Evolutionary conservation across 345 rosid genomes (phyloP).

Genomic region (Hypericum perforatum): DNA sequence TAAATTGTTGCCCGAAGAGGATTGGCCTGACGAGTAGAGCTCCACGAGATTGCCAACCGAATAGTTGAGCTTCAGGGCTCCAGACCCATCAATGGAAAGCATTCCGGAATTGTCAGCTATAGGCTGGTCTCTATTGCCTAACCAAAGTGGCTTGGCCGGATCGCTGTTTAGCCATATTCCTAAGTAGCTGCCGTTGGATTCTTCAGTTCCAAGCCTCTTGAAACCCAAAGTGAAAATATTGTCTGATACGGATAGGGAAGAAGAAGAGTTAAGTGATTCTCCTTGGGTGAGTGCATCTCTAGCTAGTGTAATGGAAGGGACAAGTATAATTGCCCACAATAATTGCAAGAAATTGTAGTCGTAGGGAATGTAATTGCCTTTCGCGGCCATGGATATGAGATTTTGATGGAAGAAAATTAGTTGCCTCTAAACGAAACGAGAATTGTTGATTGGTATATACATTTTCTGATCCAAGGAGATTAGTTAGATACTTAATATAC

Average conservation of each 20-base stretch:
- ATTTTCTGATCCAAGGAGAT: too few species aligned
- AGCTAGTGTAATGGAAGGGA: too few species aligned
- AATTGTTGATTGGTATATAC: too few species aligned
- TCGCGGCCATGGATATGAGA: too few species aligned
- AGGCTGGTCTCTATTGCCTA: neutral
- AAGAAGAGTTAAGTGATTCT: neutral
- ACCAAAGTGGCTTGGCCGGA: neutral
- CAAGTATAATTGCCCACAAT: too few species aligned
- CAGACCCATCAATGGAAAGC: neutral
- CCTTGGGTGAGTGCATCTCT: conserved; percentile 1
- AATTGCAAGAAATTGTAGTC: too few species aligned
- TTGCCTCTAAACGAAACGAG: too few species aligned
- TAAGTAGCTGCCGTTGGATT: conserved; percentile 1
- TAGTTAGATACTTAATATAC: too few species aligned
- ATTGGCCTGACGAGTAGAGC: neutral
- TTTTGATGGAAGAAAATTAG: too few species aligned
- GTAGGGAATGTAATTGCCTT: too few species aligned
- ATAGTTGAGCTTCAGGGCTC: conserved; percentile 1
- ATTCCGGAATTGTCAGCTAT: neutral
- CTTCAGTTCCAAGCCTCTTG: neutral
- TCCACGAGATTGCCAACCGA: neutral
- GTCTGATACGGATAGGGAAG: neutral
- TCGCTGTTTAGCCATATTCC: conserved; percentile 3
- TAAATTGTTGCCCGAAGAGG: neutral
- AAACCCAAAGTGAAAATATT: neutral